A percentile compares a stretch with the other conserved stretches of the same genome.
phyloP scores from a whole-genome alignment of 306 rosid species.

The Prunus davidiana region DNA sequence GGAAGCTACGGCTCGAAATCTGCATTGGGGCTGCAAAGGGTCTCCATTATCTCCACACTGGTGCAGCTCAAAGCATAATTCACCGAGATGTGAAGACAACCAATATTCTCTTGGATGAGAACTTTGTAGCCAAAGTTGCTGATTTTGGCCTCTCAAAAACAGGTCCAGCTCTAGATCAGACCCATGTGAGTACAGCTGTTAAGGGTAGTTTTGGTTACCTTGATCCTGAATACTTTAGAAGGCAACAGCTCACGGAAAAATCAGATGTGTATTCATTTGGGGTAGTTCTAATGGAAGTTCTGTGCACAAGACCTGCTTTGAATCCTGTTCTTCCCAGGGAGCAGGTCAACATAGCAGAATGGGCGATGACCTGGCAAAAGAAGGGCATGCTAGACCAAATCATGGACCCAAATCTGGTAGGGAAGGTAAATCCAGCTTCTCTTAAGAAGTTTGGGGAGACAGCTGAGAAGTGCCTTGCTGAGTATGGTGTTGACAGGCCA shows the following conservation, averaged over 20 bases:
- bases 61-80: constrained; percentile 87
- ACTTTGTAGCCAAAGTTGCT: constrained; percentile 91
- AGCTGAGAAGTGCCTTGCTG: constrained; percentile 93
- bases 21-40: constrained; percentile 98
- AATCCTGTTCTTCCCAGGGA: constrained; percentile 96
- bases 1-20: constrained; percentile 93
- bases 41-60: constrained; percentile 95
- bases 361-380: constrained; percentile 96
- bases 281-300: constrained; percentile 93
- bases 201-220: constrained; percentile 98
- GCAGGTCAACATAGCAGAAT: constrained; percentile 97
- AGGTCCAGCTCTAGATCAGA: constrained; percentile 95
- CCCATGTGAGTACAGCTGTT: constrained; percentile 97
- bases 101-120: constrained; percentile 92
- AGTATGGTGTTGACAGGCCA: constrained; percentile 92
- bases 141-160: constrained; percentile 96
- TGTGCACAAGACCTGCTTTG: constrained; percentile 95
- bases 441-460: constrained; percentile 95
- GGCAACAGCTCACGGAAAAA: constrained; percentile 98
- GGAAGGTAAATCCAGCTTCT: constrained; percentile 82
- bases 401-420: constrained; percentile 83
- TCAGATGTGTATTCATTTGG: constrained; percentile 98
- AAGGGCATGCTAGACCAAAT: constrained; percentile 95
- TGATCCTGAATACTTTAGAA: constrained; percentile 93
- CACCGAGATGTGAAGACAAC: constrained; percentile 98